Evolutionary conservation across 75 land plant species (phyloP), one percentile per base, ranked within the genome.

Genomic region (Pinus tabuliformis): DNA sequence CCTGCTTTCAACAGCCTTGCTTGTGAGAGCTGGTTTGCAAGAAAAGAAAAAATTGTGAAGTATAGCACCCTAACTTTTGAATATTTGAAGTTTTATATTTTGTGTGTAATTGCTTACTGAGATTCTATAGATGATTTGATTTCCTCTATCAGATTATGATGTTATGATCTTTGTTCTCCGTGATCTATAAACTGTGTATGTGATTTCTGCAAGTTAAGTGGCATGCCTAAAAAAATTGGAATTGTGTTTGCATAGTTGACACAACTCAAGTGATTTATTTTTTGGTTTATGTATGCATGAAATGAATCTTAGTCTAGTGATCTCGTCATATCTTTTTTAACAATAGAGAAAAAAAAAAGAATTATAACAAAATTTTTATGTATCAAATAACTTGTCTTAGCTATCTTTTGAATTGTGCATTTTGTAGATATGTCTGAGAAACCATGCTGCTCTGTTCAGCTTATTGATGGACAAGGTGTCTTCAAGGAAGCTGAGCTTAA

Each of bases 401-500:
- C 54, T 42, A 37, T 68, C 70, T 20, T 42, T 68, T 68, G 20
- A 3, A 68, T n/a, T 68, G 52, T 68, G 36, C 16, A 21, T 42
- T 68, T 68, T 77, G 76, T 62, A 87, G 90, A 57, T 12, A 79
- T 75, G 59, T 52, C 76, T 56, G 56, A 24, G 17, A 83, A 79
- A 73, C 61, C 58, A n/a, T 36, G 82, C 58, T 82, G 81, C 36
- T 85, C 93, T 6, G 78, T 82, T 49, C 96, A 95, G 73, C 87
- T 95, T 63, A 89, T 95, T 63, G 98, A 93, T 59, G 91, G 86
- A 54, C 78, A 89, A 76, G 98, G 98, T 14, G 15, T 0, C 3
- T 95, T 95, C 57, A 85, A 95, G 80, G 89, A 76, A 22, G 11
- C 56, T 62, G 91, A 80, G 3, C 56, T 95, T 63, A 90, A 93